Base-by-base conservation (phyloP, 2,329 filamentous ascomycete genomes). In the Neopestalotiopsis rosae region DNA sequence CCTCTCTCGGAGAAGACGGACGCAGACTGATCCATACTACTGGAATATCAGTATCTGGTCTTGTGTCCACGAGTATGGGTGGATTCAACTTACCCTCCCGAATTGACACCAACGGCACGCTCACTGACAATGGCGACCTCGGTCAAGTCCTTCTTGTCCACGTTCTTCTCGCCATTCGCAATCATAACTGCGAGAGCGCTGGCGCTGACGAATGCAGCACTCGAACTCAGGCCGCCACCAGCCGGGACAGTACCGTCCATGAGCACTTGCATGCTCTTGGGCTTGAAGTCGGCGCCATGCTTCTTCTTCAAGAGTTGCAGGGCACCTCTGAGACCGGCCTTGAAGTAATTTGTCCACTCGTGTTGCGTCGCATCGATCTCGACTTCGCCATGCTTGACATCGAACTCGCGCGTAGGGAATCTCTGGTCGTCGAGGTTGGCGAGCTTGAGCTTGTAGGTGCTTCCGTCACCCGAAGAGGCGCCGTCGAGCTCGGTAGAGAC, bases 311-410 rank as follows among this genome's bases (percentile, higher is more conserved):
- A 84, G 69, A 97, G 85, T 75, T 93, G 89, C 68, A 97, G 82
- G 0, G 95, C 95, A 38, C 95, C 96, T 45, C 89, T 86, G 64
- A 98, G 85, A 0, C 96, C 96, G 67, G 94, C 93, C 83, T 96
- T 97, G 89, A 99, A 98, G 86, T 99, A 99, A 80, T 98, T 99
- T 69, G 94, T 93, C 96, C 96, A 99, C 82, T 98, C 94, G 73
- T 97, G 92, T 74, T 92, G 88, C 20, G 90, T 90, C 7, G 94
- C 88, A 80, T 98, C 94, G 75, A 99, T 97, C 28, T 92, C 88
- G n/a, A 95, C 87, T 12, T 86, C 84, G 71, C 87, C 84, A 38
- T 82, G 77, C 2, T 92, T 88, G 9, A 98, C 87, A 61, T 90
- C 86, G 78, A 98, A 97, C 74, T 93, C 89, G 72, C 89, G 89